Evolutionary conservation across 2,329 filamentous ascomycete genomes (phyloP).

Genomic region (Scedosporium aurantiacum): DNA sequence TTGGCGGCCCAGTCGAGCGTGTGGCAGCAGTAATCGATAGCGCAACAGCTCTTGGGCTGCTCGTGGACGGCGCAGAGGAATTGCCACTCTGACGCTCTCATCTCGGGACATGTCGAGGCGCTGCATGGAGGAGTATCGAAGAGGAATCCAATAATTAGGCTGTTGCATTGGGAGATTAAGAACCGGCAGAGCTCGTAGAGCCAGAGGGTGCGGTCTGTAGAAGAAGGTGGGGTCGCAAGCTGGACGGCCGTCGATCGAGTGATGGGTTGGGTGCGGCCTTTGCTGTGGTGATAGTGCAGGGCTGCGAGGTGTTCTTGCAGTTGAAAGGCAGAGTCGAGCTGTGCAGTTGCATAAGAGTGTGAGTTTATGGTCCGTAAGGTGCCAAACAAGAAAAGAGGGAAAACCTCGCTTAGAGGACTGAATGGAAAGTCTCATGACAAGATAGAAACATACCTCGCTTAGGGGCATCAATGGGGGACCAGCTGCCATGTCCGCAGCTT

Average conservation of each 20-base stretch:
- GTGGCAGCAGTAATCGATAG: slow-evolving; percentile 98
- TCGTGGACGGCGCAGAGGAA: slow-evolving; percentile 97
- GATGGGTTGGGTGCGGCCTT: slow-evolving; percentile 57
- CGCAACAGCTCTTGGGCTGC: slow-evolving; percentile 90
- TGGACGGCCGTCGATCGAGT: slow-evolving; percentile 62
- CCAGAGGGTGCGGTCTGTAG: slow-evolving; percentile 82
- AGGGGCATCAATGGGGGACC: slow-evolving; percentile 82
- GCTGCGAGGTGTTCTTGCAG: slow-evolving; percentile 95
- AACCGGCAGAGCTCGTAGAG: slow-evolving; percentile 97
- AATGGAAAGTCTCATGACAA: background rate
- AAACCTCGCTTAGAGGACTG: background rate
- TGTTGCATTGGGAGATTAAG: slow-evolving; percentile 88
- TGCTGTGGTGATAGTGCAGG: slow-evolving; percentile 72
- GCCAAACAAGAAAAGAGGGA: background rate
- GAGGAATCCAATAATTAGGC: slow-evolving; percentile 83
- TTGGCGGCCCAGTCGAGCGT: slow-evolving; percentile 97
- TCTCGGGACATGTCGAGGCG: slow-evolving; percentile 82
- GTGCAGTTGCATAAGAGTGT: slow-evolving; percentile 8
- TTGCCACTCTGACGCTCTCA: slow-evolving; percentile 98
- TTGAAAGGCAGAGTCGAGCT: slow-evolving; percentile 97
- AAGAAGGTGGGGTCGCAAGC: slow-evolving; percentile 68
- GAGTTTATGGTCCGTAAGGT: background rate
- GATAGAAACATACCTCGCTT: slow-evolving; percentile 52
- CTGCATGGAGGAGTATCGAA: slow-evolving; percentile 86
- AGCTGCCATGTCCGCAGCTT: slow-evolving; percentile 81